Percentiles rank a stretch among this genome's conserved stretches.
Evolutionary conservation across 2,329 filamentous ascomycete genomes (phyloP).

Genomic region (Aspergillus quadricinctus): DNA sequence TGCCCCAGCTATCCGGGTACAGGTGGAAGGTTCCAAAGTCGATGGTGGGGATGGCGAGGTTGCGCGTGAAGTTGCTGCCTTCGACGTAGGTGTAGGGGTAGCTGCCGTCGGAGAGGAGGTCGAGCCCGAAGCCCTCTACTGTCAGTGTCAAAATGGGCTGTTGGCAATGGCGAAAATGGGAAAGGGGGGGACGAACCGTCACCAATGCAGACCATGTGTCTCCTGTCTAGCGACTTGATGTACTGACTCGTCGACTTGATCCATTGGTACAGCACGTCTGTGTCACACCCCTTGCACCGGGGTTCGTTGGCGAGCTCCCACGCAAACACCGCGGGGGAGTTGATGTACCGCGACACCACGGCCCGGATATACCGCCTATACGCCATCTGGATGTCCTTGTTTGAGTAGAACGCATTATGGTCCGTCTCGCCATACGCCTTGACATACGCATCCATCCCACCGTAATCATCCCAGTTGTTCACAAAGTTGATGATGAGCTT

Average conservation of each 20-base stretch:
- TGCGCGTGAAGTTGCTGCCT: slow-evolving; percentile 50
- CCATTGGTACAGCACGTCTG: slow-evolving; percentile 58
- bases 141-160: too few relatives aligned
- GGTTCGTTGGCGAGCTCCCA: slow-evolving; percentile 68
- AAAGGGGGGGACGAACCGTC: slow-evolving; percentile 35
- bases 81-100: slow-evolving; percentile 52
- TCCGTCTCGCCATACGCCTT: slow-evolving; percentile 48
- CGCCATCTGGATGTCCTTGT: slow-evolving; percentile 49
- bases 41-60: slow-evolving; percentile 50
- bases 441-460: slow-evolving; percentile 58
- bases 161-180: too few relatives aligned
- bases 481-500: slow-evolving; percentile 57
- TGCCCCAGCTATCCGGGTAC: slow-evolving; percentile 45
- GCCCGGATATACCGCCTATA: slow-evolving; percentile 60
- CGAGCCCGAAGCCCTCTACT: slow-evolving; percentile 53
- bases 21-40: slow-evolving; percentile 55
- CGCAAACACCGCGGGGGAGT: slow-evolving; percentile 58
- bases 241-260: slow-evolving; percentile 54
- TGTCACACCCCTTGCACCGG: slow-evolving; percentile 57
- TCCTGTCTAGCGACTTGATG: slow-evolving; percentile 58
- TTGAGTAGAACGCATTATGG: slow-evolving; percentile 56
- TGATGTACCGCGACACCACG: slow-evolving; percentile 57
- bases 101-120: slow-evolving; percentile 44
- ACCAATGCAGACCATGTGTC: slow-evolving; percentile 60
- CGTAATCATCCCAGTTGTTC: slow-evolving; percentile 67